phyloP scores from a whole-genome alignment of 2,329 filamentous ascomycete species.

The Grosmannia huntii region DNA sequence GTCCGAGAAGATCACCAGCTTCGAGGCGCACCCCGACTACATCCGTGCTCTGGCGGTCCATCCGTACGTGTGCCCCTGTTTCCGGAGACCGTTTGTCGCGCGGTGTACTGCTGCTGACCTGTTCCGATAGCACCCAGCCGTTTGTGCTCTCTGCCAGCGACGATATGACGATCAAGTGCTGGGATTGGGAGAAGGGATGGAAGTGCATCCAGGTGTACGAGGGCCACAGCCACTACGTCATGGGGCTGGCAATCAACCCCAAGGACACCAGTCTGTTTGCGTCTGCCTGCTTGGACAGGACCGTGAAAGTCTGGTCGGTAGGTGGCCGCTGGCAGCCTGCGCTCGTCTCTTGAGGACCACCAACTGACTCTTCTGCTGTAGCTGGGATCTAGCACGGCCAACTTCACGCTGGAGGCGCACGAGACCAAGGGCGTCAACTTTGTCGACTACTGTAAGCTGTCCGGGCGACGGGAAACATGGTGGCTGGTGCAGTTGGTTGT shows the following conservation, averaged over 20 bases:
- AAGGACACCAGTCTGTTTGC: constrained; percentile 91
- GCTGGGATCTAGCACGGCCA: constrained; percentile 81
- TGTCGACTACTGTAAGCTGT: constrained; percentile 58
- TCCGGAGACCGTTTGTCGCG: neutral
- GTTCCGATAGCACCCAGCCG: constrained; percentile 50
- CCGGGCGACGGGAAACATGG: too few species aligned
- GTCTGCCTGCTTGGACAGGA: constrained; percentile 88
- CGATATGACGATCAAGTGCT: constrained; percentile 97
- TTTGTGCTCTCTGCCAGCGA: constrained; percentile 93
- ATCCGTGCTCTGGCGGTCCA: constrained; percentile 95
- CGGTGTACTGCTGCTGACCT: neutral
- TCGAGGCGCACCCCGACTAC: constrained; percentile 96
- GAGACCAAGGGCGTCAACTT: constrained; percentile 97
- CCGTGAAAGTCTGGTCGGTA: constrained; percentile 51
- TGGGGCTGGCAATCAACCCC: constrained; percentile 93
- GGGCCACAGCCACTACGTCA: constrained; percentile 86
- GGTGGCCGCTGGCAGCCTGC: neutral
- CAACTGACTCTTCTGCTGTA: constrained; percentile 18
- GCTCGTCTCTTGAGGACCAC: neutral
- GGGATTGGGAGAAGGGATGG: constrained; percentile 99
- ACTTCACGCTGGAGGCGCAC: constrained; percentile 93
- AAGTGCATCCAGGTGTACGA: constrained; percentile 93
- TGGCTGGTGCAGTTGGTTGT: too few species aligned
- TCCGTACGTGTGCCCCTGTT: constrained; percentile 31
- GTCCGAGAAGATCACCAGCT: constrained; percentile 93